Percentiles rank a stretch among this genome's conserved stretches.
Conservation (phyloP, 345 rosid species). For the Aurinia saxatilis region DNA sequence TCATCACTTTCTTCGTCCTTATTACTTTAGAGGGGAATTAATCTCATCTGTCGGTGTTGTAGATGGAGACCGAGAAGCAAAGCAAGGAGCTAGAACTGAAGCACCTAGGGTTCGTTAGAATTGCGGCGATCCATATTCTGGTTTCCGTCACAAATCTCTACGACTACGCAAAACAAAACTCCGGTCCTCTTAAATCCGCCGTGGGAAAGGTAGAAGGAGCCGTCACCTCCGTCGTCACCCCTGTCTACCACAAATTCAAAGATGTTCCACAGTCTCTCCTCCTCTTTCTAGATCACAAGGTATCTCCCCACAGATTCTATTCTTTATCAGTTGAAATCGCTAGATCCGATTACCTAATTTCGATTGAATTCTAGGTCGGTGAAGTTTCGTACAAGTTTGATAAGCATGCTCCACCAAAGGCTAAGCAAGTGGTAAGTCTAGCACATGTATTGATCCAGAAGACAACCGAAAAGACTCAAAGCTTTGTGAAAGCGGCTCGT, state of each 20-base stretch:
- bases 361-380: conserved; percentile 43
- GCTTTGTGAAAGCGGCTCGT: conserved; percentile 45
- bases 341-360: not conserved
- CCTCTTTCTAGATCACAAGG: conserved; percentile 68
- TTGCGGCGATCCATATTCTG: conserved; percentile 50
- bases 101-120: conserved; percentile 60
- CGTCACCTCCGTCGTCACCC: conserved; percentile 53
- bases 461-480: conserved; percentile 42
- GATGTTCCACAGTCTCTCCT: conserved; percentile 67
- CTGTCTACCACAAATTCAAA: conserved; percentile 56
- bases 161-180: conserved; percentile 64
- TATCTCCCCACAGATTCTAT: conserved; percentile 4
- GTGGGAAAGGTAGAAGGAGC: conserved; percentile 62
- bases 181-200: conserved; percentile 69
- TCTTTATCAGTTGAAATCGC: too few relatives aligned
- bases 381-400: conserved; percentile 51
- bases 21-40: too few relatives aligned
- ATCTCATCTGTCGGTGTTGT: not conserved
- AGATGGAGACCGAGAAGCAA: conserved; percentile 44
- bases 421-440: conserved; percentile 43
- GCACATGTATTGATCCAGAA: conserved; percentile 32
- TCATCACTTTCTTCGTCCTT: not conserved
- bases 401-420: conserved; percentile 63
- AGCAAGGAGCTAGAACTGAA: conserved; percentile 41
- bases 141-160: conserved; percentile 49